Evolutionary conservation across 192 early-diverging fungal species (phyloP).

Genomic region (Coemansia sp.): DNA sequence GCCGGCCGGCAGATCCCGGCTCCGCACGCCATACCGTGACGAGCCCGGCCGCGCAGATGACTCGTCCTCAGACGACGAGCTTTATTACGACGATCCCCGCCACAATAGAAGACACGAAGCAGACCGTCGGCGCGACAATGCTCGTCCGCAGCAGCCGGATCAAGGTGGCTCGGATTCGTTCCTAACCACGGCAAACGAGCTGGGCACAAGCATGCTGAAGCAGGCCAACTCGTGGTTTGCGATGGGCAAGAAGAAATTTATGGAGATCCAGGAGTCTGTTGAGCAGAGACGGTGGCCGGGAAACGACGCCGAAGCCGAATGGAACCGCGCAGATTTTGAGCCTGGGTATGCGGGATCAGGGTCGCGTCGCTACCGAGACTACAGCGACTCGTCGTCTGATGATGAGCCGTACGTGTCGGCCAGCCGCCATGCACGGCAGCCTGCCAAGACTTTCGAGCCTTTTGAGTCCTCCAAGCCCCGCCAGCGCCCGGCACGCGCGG

Average conservation of each 20-base stretch:
- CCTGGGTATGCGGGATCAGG: neutral
- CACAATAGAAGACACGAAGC: too few species aligned
- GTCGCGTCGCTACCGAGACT: conserved; percentile 29
- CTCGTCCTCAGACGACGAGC: conserved; percentile 26
- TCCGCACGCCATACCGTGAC: conserved; percentile 17
- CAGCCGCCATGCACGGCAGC: conserved; percentile 11
- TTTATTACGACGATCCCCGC: conserved; percentile 17
- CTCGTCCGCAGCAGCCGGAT: neutral
- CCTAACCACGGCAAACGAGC: conserved; percentile 47
- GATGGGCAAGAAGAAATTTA: conserved; percentile 53
- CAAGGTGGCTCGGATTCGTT: conserved; percentile 27
- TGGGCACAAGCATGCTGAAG: conserved; percentile 46
- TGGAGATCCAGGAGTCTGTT: conserved; percentile 49
- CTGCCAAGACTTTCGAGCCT: neutral
- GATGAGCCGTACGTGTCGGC: conserved; percentile 34
- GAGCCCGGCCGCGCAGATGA: neutral
- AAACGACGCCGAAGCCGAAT: neutral
- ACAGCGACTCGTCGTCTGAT: conserved; percentile 31
- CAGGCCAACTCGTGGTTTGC: conserved; percentile 55
- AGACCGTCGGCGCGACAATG: too few species aligned
- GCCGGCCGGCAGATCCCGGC: neutral
- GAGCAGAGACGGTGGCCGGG: conserved; percentile 26
- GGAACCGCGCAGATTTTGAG: conserved; percentile 3
- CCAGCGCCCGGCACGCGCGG: neutral
- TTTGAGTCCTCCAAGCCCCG: neutral